These are phyloP conservation scores for Geotrichum aggregatum DNA, from an alignment of 1,139 yeast species.

Conservation along the genomic window DNA sequence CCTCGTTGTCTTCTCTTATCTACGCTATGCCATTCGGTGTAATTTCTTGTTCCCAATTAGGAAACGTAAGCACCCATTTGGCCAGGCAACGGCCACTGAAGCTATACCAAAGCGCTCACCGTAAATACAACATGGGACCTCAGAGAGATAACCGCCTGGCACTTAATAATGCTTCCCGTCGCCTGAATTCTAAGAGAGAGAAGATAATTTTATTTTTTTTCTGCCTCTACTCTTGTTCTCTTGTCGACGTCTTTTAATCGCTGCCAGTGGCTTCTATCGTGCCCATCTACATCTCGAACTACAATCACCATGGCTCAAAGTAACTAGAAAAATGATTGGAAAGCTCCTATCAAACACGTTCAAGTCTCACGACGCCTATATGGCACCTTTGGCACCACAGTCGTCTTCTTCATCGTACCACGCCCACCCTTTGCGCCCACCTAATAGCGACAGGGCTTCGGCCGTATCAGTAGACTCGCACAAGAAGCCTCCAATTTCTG, in stretches of 20 bases:
- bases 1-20: too few species aligned
- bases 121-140: too few species aligned
- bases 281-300: background rate
- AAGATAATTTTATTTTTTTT: background rate
- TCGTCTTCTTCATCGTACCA: background rate
- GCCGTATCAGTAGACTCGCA: background rate
- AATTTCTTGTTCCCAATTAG: too few species aligned
- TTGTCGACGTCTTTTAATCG: background rate
- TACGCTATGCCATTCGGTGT: too few species aligned
- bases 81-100: too few species aligned
- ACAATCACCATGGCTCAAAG: background rate
- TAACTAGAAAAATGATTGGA: slow-evolving; percentile 3
- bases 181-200: background rate
- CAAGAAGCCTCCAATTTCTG: slow-evolving; percentile 21
- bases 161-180: background rate
- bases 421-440: background rate
- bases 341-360: slow-evolving; percentile 5
- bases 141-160: too few species aligned
- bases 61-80: too few species aligned
- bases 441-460: background rate
- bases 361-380: background rate
- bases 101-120: too few species aligned
- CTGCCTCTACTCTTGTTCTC: background rate
- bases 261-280: background rate
- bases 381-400: background rate